phyloP scores from a whole-genome alignment of 176 grass and related monocot genomes.

The Avena eriantha region DNA sequence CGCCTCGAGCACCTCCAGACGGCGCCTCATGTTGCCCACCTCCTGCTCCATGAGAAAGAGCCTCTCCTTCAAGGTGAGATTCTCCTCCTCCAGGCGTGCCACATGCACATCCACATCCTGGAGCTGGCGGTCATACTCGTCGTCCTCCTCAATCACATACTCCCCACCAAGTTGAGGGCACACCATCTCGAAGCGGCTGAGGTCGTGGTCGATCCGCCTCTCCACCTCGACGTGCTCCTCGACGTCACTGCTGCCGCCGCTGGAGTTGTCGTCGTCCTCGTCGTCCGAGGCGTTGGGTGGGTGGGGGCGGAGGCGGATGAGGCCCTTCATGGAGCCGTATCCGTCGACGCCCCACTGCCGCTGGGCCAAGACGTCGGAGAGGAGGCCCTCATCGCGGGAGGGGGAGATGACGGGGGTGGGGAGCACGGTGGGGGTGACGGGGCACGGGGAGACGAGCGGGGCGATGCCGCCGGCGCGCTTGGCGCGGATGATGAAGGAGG shows the following conservation, averaged over 20 bases:
- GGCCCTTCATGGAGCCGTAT: conserved; percentile 93
- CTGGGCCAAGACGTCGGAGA: conserved; percentile 80
- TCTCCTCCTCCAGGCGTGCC: conserved; percentile 82
- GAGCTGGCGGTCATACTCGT: conserved; percentile 58
- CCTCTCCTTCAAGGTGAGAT: conserved; percentile 85
- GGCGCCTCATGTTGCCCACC: conserved; percentile 71
- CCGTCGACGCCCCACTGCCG: conserved; percentile 95
- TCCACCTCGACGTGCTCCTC: conserved; percentile 94
- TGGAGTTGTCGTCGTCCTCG: conserved; percentile 58
- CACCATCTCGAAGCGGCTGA: conserved; percentile 97
- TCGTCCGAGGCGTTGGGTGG: conserved; percentile 44
- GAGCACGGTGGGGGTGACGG: conserved; percentile 82
- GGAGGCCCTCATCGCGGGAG: conserved; percentile 61
- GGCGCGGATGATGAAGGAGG: conserved; percentile 91
- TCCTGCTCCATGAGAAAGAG: conserved; percentile 92
- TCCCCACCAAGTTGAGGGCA: conserved; percentile 40
- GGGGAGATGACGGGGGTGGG: conserved; percentile 85
- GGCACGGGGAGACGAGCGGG: conserved; percentile 76
- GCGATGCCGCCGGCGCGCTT: conserved; percentile 91
- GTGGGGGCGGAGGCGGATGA: conserved; percentile 74
- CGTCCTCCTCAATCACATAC: conserved; percentile 52
- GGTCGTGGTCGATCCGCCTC: conserved; percentile 85
- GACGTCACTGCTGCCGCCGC: conserved; percentile 71
- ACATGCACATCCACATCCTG: conserved; percentile 64
- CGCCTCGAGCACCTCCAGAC: conserved; percentile 53